Conservation (phyloP, 176 grass and related monocot species). For the Juncus inflexus region DNA sequence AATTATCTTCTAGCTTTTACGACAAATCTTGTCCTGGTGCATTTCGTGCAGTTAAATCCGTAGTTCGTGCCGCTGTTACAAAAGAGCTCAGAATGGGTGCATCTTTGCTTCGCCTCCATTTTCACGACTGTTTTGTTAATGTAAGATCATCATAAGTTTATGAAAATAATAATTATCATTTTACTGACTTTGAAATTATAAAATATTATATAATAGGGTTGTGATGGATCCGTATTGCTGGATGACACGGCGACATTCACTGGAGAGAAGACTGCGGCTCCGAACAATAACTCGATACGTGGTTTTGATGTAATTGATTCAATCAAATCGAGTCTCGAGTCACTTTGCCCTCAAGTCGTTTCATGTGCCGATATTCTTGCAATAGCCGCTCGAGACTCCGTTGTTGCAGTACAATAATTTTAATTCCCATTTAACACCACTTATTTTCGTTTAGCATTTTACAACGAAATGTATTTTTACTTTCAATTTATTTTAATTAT, state of each 20-base stretch:
- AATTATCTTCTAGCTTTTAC: conserved; percentile 29
- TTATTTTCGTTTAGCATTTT: neutral
- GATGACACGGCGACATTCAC: conserved; percentile 34
- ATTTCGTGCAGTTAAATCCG: conserved; percentile 15
- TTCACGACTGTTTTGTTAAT: conserved; percentile 34
- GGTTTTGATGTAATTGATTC: conserved; percentile 42
- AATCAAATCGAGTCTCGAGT: conserved; percentile 32
- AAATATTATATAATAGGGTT: conserved; percentile 24
- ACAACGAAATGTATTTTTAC: neutral
- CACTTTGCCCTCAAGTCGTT: conserved; percentile 30
- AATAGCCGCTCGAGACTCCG: conserved; percentile 31
- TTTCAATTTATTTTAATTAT: neutral
- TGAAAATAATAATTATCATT: neutral
- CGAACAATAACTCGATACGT: conserved; percentile 36
- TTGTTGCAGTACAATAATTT: conserved; percentile 13
- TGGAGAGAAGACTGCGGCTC: conserved; percentile 32
- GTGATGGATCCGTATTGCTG: conserved; percentile 36
- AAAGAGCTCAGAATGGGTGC: conserved; percentile 29
- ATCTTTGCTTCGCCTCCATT: conserved; percentile 30
- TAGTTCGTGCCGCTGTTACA: conserved; percentile 9
- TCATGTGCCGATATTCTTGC: conserved; percentile 48
- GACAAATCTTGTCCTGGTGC: conserved; percentile 23
- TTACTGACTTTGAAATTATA: neutral
- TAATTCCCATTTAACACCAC: neutral
- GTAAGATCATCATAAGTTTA: conserved; percentile 1